Base-by-base conservation (phyloP, 768 basidiomycete genomes). In the Trametes maxima region DNA sequence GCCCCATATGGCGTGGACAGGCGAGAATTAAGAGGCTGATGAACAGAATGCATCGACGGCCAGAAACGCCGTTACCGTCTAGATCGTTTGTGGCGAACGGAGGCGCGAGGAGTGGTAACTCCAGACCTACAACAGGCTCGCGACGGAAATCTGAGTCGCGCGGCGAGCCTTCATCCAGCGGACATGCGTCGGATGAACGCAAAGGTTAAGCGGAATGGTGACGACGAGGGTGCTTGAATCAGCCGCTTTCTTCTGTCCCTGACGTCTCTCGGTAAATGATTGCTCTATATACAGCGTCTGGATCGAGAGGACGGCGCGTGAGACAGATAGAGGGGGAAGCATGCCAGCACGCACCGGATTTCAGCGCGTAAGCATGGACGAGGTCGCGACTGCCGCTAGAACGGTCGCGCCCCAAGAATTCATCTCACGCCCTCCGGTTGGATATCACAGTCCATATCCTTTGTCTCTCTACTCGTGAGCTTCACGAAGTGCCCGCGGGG, bases 301-400 rank as follows among this genome's bases (percentile, higher is more conserved):
- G 21, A 46, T 33, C 47, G 14, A 22, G 16, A 14, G 33, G 17
- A 16, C 16, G 33, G 22, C 19, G 37, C 5, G 5, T 13, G 37
- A 13, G 6, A 13, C 16, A 17, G 49, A 16, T 2, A 39, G 19
- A 1, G 19, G 16, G 10, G 43, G 12, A 14, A 33, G 28, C 28
- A 14, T 46, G 22, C 12, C 13, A 19, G 11, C 21, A 43, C 57
- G 19, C 47, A 50, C 46, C 39, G 37, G 33, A 25, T 6, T 36
- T 5, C 49, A 33, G 28, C 28, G 28, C 28, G 28, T 37, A 17
- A n/a, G 33, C 19, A 35, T n/a, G 17, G 17, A 19, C 8, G 25
- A 33, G 46, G 40, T 50, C 57, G 57, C 39, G 57, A n/a, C 39
- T 14, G 40, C 39, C n/a, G 46, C 57, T 57, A 57, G 57, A 57